phyloP scores from a whole-genome alignment of 805 yeast genomes.

The Candida chilensis region DNA sequence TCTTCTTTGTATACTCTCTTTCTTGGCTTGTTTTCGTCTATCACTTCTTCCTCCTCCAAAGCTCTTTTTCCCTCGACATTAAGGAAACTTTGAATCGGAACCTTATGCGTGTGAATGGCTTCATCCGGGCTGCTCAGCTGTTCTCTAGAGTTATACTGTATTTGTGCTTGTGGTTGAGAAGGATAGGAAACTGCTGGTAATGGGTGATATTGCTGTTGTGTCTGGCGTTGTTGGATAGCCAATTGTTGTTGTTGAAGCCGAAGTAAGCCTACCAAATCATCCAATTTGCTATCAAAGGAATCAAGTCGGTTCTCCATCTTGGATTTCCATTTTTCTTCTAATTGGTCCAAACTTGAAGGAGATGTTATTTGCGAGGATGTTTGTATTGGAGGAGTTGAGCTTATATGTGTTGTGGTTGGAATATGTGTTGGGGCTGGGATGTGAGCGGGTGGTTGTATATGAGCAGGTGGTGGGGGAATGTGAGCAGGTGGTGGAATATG shows the following conservation, averaged over 20 bases:
- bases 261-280: conserved; percentile 21
- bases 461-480: neutral
- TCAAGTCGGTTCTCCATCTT: conserved; percentile 23
- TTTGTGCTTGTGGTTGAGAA: neutral
- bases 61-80: neutral
- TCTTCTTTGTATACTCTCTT: conserved; percentile 2
- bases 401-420: conserved; percentile 1
- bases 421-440: conserved; percentile 1
- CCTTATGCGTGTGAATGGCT: conserved; percentile 2
- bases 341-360: neutral
- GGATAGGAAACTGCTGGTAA: neutral
- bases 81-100: neutral
- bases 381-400: neutral
- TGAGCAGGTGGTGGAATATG: neutral
- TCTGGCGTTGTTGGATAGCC: conserved; percentile 2
- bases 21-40: too few species aligned
- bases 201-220: conserved; percentile 3
- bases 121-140: neutral
- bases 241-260: conserved; percentile 3
- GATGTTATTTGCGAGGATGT: neutral
- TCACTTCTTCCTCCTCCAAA: too few species aligned
- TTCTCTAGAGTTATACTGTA: neutral
- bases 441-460: neutral
- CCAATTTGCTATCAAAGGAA: conserved; percentile 25
- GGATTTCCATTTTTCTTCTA: conserved; percentile 18